Evolutionary conservation across 176 grass and related monocot genomes (phyloP).

Genomic region (Aegilops sharonensis): DNA sequence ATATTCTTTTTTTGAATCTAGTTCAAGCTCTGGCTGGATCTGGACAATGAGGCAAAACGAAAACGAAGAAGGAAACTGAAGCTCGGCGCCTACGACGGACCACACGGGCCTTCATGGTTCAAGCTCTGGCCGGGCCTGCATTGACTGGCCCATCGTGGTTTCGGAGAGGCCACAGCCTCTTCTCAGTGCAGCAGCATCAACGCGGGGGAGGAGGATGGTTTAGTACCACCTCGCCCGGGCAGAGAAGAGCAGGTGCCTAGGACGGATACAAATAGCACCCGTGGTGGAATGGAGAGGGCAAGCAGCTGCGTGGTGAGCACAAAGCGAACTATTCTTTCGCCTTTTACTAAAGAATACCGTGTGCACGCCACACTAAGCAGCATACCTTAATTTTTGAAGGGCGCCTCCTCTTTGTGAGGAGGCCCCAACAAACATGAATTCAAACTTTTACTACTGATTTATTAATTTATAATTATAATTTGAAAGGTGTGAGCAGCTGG

Average conservation of each 20-base stretch:
- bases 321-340: slow-evolving; percentile 63
- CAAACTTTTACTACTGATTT: not conserved
- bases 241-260: not conserved
- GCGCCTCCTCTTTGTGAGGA: not conserved
- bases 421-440: not conserved
- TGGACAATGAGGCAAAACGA: too few species aligned
- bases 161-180: not conserved
- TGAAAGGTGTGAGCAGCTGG: too few species aligned
- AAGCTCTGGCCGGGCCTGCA: too few species aligned
- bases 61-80: too few species aligned
- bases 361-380: slow-evolving; percentile 20
- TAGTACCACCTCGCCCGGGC: not conserved
- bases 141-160: not conserved
- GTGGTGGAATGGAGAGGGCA: not conserved
- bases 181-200: not conserved
- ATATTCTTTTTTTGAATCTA: too few species aligned
- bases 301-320: slow-evolving; percentile 48
- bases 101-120: too few species aligned
- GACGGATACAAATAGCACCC: not conserved
- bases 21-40: too few species aligned
- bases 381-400: slow-evolving; percentile 23
- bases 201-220: not conserved
- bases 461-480: too few species aligned
- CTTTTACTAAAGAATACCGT: slow-evolving; percentile 72
- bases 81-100: too few species aligned